Base-by-base conservation (phyloP, 164 flowering plant species). In the Sedum album region DNA sequence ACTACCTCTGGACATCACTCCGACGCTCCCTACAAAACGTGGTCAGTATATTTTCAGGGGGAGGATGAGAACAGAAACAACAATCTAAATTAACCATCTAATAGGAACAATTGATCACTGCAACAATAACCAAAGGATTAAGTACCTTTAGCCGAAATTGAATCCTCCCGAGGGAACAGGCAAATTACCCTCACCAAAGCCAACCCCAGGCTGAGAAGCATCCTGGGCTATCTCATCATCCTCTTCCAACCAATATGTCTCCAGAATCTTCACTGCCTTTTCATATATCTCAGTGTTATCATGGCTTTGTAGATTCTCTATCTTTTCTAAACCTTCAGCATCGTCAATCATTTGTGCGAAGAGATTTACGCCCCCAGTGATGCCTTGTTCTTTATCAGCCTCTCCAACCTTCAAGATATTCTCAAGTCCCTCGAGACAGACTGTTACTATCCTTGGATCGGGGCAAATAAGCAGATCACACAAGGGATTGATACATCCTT, bases 201-300 rank as follows among this genome's bases (percentile, higher is more conserved):
- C 38, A 35, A 35, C 3, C 38, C 38, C 38, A 35, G 38, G 38
- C 38, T 35, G 38, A 35, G 38, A 35, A 35, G 38, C 38, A 35
- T 35, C 38, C 7, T n/a, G n/a, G n/a, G n/a, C n/a, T 35, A 35
- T 7, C 38, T 31, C 89, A 48, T 86, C 88, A 23, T 82, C 86
- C 31, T 84, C 88, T 31, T 84, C 88, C 69, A 76, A 57, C 86
- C 88, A 86, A 51, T 82, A 86, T 7, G 87, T 83, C 76, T 86
- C 91, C 3, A 84, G 84, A 57, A 86, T 79, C 73, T 84, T 83
- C 55, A 84, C 88, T 1, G 88, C 84, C 80, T 86, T 86, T 77
- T 84, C 87, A 75, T 85, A 86, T 60, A 86, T 85, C 69, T 86
- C 91, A 66, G 77, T 82, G 74, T 86, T 84, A 76, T 84, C 88